Conservation (phyloP, 768 basidiomycete genomes). For the Russula dissimulans region DNA sequence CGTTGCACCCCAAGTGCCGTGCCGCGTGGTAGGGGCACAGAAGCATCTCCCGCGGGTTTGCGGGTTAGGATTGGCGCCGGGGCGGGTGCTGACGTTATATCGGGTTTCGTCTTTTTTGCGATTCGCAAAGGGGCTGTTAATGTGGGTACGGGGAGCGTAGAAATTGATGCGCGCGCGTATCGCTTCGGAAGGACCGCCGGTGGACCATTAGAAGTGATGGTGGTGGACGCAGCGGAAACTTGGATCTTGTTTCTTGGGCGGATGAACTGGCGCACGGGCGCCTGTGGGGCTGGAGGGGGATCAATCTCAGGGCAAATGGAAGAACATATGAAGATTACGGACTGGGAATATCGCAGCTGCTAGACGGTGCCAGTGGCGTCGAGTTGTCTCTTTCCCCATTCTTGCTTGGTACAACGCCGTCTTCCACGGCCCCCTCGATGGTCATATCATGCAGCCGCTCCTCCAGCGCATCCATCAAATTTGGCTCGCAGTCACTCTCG, state of each 20-base stretch:
- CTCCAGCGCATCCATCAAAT: background rate
- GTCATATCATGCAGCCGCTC: constrained; percentile 13
- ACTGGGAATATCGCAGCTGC: background rate
- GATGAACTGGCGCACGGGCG: constrained; percentile 1
- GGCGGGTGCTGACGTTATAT: background rate
- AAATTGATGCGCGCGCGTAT: constrained; percentile 2
- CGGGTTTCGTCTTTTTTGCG: background rate
- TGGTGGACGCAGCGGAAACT: background rate
- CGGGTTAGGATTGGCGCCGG: background rate
- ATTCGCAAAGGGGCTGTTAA: background rate
- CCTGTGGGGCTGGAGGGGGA: background rate
- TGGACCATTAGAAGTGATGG: background rate
- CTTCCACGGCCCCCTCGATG: background rate
- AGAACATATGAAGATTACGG: background rate
- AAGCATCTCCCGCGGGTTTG: background rate
- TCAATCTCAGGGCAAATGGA: background rate
- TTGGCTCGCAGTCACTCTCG: constrained; percentile 4
- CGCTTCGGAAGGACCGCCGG: background rate
- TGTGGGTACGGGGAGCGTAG: background rate
- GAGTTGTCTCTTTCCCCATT: background rate
- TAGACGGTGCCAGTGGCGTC: background rate
- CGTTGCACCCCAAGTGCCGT: constrained; percentile 9
- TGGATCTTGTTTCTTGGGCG: background rate
- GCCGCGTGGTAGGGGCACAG: background rate
- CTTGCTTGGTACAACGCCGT: background rate